A percentile compares a stretch with the other conserved stretches of the same genome.
phyloP scores from a whole-genome alignment of 768 basidiomycete species.

The Tricholoma furcatifolium region DNA sequence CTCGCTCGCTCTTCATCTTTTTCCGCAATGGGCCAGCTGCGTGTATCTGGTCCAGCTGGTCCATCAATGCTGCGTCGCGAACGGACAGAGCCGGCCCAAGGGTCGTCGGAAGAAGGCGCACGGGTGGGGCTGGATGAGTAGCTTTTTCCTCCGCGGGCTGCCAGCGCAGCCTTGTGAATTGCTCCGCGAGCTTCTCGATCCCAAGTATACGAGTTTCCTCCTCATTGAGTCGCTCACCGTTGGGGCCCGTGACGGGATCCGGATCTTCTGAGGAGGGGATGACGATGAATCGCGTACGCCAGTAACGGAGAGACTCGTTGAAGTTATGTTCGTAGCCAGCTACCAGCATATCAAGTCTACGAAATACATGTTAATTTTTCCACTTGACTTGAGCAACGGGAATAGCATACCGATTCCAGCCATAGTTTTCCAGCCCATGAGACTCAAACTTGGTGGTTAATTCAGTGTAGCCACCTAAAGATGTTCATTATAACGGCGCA shows the following conservation, averaged over 20 bases:
- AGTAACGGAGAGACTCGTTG: constrained; percentile 83
- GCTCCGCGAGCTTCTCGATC: constrained; percentile 87
- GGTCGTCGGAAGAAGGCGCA: constrained; percentile 82
- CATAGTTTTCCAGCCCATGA: constrained; percentile 79
- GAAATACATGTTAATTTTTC: neutral
- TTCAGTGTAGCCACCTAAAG: constrained; percentile 73
- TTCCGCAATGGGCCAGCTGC: constrained; percentile 71
- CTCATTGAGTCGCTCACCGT: constrained; percentile 76
- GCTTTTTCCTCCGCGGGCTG: constrained; percentile 57
- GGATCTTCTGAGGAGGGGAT: constrained; percentile 82
- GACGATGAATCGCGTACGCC: constrained; percentile 92
- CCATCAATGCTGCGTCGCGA: constrained; percentile 74
- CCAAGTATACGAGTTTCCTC: constrained; percentile 88
- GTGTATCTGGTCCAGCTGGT: constrained; percentile 79
- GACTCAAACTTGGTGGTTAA: constrained; percentile 71
- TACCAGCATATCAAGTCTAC: constrained; percentile 81
- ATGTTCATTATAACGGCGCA: neutral
- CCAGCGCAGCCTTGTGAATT: constrained; percentile 86
- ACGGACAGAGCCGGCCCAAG: constrained; percentile 80
- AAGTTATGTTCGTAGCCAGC: constrained; percentile 81
- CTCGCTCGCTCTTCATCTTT: constrained; percentile 77
- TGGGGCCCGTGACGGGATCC: constrained; percentile 49
- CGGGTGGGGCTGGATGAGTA: constrained; percentile 48
- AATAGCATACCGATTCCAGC: constrained; percentile 73
- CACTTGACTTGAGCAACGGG: neutral